phyloP scores from a whole-genome alignment of 2,329 filamentous ascomycete species.

The Aspergillus ochraceus region DNA sequence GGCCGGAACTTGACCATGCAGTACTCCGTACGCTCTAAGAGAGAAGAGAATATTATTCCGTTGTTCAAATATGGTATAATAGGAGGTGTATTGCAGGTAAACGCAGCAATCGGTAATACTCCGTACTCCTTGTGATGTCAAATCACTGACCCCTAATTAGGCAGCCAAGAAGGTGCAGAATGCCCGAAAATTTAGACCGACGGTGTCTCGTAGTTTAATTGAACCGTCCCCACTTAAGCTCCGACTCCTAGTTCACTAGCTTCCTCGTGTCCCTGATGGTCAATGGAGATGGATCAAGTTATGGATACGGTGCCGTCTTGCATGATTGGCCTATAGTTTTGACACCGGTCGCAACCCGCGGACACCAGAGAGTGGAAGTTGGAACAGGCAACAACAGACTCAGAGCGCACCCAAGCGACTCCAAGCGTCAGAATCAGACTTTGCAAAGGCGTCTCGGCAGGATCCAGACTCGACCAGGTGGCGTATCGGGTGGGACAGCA shows the following conservation, averaged over 20 bases:
- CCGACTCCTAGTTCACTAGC: neutral
- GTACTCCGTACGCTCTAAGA: no score
- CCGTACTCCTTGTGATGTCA: neutral
- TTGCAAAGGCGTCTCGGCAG: no score
- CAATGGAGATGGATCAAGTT: neutral
- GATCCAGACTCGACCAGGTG: no score
- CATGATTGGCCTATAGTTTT: neutral
- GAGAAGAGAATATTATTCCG: no score
- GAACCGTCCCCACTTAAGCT: neutral
- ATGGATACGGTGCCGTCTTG: no score
- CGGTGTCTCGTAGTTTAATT: neutral
- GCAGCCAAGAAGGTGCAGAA: neutral
- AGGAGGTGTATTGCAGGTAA: no score
- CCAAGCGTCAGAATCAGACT: no score
- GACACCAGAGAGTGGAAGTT: neutral
- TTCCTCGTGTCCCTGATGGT: neutral
- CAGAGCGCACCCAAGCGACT: no score
- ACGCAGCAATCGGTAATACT: no score
- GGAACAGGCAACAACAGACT: neutral
- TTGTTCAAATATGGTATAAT: no score
- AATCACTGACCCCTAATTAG: neutral
- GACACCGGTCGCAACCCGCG: neutral
- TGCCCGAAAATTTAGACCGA: neutral
- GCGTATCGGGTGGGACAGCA: no score
- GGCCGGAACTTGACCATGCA: no score